These are phyloP conservation scores for Carex pumila DNA, from an alignment of 176 grass and related monocot species.

Conservation along the genomic window DNA sequence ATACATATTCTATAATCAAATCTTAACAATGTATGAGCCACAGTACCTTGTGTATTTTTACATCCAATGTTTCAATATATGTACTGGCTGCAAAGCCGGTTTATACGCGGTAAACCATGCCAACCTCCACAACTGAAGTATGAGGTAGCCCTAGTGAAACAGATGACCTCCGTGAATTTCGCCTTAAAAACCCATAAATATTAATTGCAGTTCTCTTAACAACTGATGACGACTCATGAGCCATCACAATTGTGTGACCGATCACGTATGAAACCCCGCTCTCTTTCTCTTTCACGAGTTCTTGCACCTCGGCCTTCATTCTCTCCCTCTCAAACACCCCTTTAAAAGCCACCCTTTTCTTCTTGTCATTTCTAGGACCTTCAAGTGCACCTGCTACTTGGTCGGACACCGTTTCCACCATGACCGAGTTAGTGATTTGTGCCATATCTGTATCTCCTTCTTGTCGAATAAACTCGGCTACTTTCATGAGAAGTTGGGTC, in stretches of 20 bases:
- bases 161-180: constrained; percentile 68
- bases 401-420: constrained; percentile 21
- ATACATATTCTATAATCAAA: too few relatives aligned
- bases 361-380: constrained; percentile 16
- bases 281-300: constrained; percentile 62
- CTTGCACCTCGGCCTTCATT: constrained; percentile 40
- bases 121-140: constrained; percentile 73
- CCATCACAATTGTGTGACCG: constrained; percentile 63
- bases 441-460: constrained; percentile 4
- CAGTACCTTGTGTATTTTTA: not conserved
- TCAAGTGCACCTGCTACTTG: constrained; percentile 21
- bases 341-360: constrained; percentile 44
- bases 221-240: constrained; percentile 59
- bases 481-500: constrained; percentile 71
- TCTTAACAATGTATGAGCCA: too few relatives aligned
- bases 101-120: constrained; percentile 80
- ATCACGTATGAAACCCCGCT: constrained; percentile 87
- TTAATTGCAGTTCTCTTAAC: constrained; percentile 71
- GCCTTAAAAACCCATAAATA: constrained; percentile 77
- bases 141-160: constrained; percentile 70
- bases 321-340: constrained; percentile 8
- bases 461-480: constrained; percentile 60
- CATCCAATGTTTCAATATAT: not conserved
- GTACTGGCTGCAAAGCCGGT: not conserved
- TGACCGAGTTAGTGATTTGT: constrained; percentile 29